Base-by-base conservation (phyloP, 768 basidiomycete species). In the Tricholomella constricta region DNA sequence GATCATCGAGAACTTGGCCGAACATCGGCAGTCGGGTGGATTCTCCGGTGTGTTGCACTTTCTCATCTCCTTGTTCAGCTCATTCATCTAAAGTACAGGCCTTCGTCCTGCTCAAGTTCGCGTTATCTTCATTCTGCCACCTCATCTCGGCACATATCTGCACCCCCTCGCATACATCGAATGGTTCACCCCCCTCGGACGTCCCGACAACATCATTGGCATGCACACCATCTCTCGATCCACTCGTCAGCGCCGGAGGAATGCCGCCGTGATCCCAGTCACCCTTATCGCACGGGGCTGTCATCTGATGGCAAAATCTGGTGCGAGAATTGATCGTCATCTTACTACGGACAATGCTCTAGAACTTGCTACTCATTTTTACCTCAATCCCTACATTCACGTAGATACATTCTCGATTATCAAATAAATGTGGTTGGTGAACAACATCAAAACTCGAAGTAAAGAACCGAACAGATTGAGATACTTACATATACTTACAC, bases 201-300 rank as follows among this genome's bases (percentile, higher is more conserved):
- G 29, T 9, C 32, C 34, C 4, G 29, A 51, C 17, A n/a, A 29
- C n/a, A 19, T 38, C 22, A 49, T 25, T 15, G 51, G 55, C 1
- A 60, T 72, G 60, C 64, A 57, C 40, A 38, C 25, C 2, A 41
- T 70, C 8, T 48, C 57, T 5, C 56, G 52, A 2, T 67, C 66
- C 1, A 64, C 57, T 31, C 53, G 53, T 2, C 20, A 51, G 9
- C 56, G 58, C 26, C 55, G 54, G 2, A 57, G 58, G 2, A 50
- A 64, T 44, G 45, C 60, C 2, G 55, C 56, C 12, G 42, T 68
- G 6, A 55, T 64, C 23, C 54, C 53, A 9, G 38, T 60, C 2
- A 58, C 50, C 11, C 22, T 32, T 19, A 50, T 43, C 11, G 48
- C 22, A 22, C 44, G 36, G 32, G 22, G 53, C 59, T 63, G 62